phyloP scores from a whole-genome alignment of 441 rosid genomes.

The Pelargonium citronellum region DNA sequence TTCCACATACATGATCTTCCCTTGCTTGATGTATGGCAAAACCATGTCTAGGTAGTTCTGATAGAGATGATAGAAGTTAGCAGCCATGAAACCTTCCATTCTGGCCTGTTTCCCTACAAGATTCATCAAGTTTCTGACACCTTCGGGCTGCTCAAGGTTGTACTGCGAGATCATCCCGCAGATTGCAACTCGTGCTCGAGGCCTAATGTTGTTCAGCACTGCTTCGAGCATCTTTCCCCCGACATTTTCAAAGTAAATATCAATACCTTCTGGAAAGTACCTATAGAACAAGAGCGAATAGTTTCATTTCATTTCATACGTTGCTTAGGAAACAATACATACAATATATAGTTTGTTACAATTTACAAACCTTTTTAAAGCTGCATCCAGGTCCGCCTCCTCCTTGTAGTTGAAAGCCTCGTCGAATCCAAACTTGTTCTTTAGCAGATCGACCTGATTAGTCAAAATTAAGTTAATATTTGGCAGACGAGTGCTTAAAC shows the following conservation, averaged over 20 bases:
- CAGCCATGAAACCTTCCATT: slow-evolving; percentile 35
- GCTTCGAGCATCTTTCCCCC: slow-evolving; percentile 38
- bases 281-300: slow-evolving; percentile 8
- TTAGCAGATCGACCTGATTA: slow-evolving; percentile 37
- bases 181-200: slow-evolving; percentile 23
- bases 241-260: slow-evolving; percentile 35
- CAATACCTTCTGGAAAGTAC: slow-evolving; percentile 32
- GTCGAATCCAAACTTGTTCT: slow-evolving; percentile 42
- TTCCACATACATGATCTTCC: slow-evolving; percentile 27
- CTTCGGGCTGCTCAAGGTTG: slow-evolving; percentile 32
- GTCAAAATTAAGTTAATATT: too few species aligned
- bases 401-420: slow-evolving; percentile 47
- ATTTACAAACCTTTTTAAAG: slow-evolving; percentile 34
- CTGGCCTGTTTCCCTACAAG: slow-evolving; percentile 27
- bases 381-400: slow-evolving; percentile 32
- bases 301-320: too few species aligned
- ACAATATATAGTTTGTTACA: too few species aligned
- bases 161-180: slow-evolving; percentile 48
- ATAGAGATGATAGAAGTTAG: slow-evolving; percentile 21
- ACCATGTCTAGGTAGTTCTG: slow-evolving; percentile 33
- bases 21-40: slow-evolving; percentile 31
- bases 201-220: slow-evolving; percentile 26
- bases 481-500: too few species aligned
- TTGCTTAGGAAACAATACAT: not conserved
- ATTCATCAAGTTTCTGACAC: slow-evolving; percentile 22